A percentile compares a stretch with the other conserved stretches of the same genome.
Evolutionary conservation across 371 early-diverging fungal genomes (phyloP).

Genomic region (Mortierella sp.): DNA sequence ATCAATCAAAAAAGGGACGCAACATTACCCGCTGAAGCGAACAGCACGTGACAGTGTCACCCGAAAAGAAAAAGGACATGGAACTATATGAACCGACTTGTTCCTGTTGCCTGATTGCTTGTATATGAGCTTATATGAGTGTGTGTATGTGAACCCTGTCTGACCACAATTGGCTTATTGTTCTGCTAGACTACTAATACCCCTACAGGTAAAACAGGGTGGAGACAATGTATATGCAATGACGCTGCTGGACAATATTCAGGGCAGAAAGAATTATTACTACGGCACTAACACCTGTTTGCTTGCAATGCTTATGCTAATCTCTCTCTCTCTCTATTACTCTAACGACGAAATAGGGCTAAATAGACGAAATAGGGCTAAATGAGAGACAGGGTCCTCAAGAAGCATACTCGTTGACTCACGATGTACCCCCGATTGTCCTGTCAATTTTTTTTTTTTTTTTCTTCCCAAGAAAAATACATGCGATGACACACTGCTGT

Average conservation of each 20-base stretch:
- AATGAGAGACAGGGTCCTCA: not conserved
- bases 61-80: not conserved
- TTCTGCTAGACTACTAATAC: too few relatives aligned
- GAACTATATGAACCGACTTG: too few relatives aligned
- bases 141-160: too few relatives aligned
- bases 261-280: too few relatives aligned
- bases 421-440: not conserved
- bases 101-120: not conserved
- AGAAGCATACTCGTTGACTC: not conserved
- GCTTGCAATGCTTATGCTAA: not conserved
- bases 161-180: too few relatives aligned
- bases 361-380: not conserved
- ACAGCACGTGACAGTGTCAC: constrained; percentile 1
- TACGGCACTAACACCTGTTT: too few relatives aligned
- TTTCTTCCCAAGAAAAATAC: not conserved
- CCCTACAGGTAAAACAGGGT: too few relatives aligned
- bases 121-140: too few relatives aligned
- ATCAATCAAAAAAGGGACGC: not conserved
- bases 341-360: not conserved
- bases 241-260: too few relatives aligned
- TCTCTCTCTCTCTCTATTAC: not conserved
- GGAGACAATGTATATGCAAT: too few relatives aligned
- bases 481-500: not conserved
- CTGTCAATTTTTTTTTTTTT: not conserved
- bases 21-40: not conserved